phyloP scores from a whole-genome alignment of 495 filamentous ascomycete species.

The Neurospora intermedia region DNA sequence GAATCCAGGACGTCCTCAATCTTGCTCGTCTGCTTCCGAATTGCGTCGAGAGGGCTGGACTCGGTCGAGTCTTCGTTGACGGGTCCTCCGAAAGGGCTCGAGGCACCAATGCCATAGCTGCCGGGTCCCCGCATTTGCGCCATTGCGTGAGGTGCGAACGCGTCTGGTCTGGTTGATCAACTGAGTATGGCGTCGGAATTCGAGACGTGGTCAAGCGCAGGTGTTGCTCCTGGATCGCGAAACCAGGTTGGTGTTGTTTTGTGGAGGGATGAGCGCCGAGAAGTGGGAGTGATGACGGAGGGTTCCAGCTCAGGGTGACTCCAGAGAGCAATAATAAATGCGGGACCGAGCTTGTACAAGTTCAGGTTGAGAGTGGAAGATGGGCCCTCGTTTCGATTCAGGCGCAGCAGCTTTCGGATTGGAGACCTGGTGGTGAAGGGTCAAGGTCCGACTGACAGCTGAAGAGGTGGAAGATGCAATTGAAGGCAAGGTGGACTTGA shows the following conservation, averaged over 20 bases:
- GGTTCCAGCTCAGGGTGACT: background rate
- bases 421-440: background rate
- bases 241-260: background rate
- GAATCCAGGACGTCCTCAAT: slow-evolving; percentile 93
- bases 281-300: background rate
- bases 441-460: background rate
- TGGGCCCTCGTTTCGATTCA: slow-evolving; percentile 1
- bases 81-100: slow-evolving; percentile 54
- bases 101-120: slow-evolving; percentile 81
- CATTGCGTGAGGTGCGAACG: slow-evolving; percentile 39
- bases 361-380: background rate
- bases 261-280: background rate
- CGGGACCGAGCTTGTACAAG: background rate
- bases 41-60: slow-evolving; percentile 80
- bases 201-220: background rate
- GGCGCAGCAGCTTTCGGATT: background rate
- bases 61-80: slow-evolving; percentile 51
- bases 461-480: background rate
- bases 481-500: slow-evolving; percentile 5
- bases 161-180: background rate
- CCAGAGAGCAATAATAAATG: background rate
- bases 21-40: slow-evolving; percentile 92
- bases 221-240: background rate
- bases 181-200: background rate
- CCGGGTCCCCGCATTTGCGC: slow-evolving; percentile 94